Conservation (phyloP, 192 early-diverging fungal species). For the Podila epigama region DNA sequence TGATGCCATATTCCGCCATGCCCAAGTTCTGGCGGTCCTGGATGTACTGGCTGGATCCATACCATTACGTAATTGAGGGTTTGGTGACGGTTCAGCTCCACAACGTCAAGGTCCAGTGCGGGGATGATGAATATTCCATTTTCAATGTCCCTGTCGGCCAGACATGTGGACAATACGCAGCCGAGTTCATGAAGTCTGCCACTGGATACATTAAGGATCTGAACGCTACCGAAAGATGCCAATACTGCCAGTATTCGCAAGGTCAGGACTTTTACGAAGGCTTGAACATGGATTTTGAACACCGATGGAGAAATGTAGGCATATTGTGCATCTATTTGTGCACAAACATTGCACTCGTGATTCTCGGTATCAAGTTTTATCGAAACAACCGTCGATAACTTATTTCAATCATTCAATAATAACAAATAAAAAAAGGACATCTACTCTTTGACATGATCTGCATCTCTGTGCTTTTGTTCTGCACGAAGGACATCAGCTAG, state of each 20-base stretch:
- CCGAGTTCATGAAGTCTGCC: slow-evolving; percentile 51
- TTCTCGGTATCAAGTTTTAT: not conserved
- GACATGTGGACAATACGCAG: slow-evolving; percentile 64
- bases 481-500: slow-evolving; percentile 41
- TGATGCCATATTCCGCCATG: slow-evolving; percentile 68
- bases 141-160: slow-evolving; percentile 63
- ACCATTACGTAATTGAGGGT: slow-evolving; percentile 71
- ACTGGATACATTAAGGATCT: slow-evolving; percentile 65
- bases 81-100: slow-evolving; percentile 63
- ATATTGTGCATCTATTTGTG: slow-evolving; percentile 58
- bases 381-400: not conserved
- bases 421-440: not conserved
- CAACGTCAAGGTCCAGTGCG: slow-evolving; percentile 51
- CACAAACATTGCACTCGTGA: not conserved
- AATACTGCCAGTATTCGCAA: slow-evolving; percentile 61
- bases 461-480: not conserved
- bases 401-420: not conserved
- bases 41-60: slow-evolving; percentile 76
- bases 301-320: slow-evolving; percentile 75
- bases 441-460: not conserved
- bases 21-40: slow-evolving; percentile 73
- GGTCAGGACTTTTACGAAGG: slow-evolving; percentile 63
- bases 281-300: slow-evolving; percentile 52
- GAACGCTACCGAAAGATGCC: slow-evolving; percentile 55
- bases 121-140: slow-evolving; percentile 50